Evolutionary conservation across 176 grass and related monocot species (phyloP).

Genomic region (Tuctoria greenei): DNA sequence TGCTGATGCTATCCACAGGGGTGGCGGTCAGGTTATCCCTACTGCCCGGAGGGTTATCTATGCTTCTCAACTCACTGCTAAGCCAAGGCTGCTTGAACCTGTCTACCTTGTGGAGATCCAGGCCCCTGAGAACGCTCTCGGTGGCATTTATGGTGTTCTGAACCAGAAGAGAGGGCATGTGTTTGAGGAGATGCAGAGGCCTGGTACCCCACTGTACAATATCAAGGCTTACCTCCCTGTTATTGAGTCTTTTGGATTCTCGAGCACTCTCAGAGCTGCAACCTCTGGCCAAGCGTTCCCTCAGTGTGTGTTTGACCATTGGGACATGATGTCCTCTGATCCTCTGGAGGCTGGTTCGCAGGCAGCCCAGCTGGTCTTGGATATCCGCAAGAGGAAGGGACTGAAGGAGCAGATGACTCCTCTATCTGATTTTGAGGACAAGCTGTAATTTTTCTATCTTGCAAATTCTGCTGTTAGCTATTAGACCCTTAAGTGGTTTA

Average conservation of each 20-base stretch:
- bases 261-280: constrained; percentile 42
- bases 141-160: constrained; percentile 71
- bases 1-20: constrained; percentile 86
- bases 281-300: constrained; percentile 73
- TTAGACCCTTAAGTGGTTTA: constrained; percentile 8
- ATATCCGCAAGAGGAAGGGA: constrained; percentile 66
- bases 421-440: constrained; percentile 68
- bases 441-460: constrained; percentile 38
- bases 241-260: constrained; percentile 58
- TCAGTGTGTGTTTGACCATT: constrained; percentile 69
- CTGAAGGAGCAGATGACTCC: constrained; percentile 83
- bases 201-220: constrained; percentile 66
- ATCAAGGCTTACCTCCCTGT: constrained; percentile 86
- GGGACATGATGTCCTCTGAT: constrained; percentile 69
- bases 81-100: constrained; percentile 83
- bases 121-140: constrained; percentile 68
- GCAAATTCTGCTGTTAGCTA: constrained; percentile 35
- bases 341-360: constrained; percentile 50
- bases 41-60: constrained; percentile 79
- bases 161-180: constrained; percentile 78
- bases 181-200: constrained; percentile 72
- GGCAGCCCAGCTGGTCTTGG: constrained; percentile 37
- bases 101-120: constrained; percentile 89
- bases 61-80: constrained; percentile 72
- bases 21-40: constrained; percentile 83